A percentile compares a stretch with the other conserved stretches of the same genome.
Evolutionary conservation across 257 asterid genomes (phyloP).

Genomic region (Solanum stenotomum): DNA sequence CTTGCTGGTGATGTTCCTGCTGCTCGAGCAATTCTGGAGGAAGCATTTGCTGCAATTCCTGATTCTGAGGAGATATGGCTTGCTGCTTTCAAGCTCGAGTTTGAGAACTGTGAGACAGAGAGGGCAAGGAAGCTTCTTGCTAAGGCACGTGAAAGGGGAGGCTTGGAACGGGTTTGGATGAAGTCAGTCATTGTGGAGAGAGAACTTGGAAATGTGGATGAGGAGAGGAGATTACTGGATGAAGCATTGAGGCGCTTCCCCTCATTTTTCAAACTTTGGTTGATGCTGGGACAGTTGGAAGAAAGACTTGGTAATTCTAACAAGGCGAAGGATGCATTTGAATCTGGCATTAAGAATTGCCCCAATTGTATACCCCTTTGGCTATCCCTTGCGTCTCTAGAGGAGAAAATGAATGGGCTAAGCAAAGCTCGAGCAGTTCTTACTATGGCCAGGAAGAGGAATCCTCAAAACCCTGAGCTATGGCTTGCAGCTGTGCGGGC

Average conservation of each 20-base stretch:
- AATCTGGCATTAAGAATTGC: slow-evolving; percentile 63
- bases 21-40: slow-evolving; percentile 85
- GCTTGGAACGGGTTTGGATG: slow-evolving; percentile 96
- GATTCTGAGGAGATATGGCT: slow-evolving; percentile 96
- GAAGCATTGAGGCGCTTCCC: slow-evolving; percentile 76
- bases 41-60: slow-evolving; percentile 96
- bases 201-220: slow-evolving; percentile 64
- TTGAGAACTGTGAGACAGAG: slow-evolving; percentile 89
- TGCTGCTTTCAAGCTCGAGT: slow-evolving; percentile 97
- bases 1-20: slow-evolving; percentile 96
- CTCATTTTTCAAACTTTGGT: slow-evolving; percentile 74
- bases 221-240: slow-evolving; percentile 68
- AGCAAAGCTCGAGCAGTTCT: slow-evolving; percentile 81
- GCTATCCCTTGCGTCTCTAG: slow-evolving; percentile 79
- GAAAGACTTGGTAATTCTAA: slow-evolving; percentile 59
- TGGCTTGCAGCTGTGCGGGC: slow-evolving; percentile 94
- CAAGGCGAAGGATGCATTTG: slow-evolving; percentile 55
- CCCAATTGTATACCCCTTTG: slow-evolving; percentile 60
- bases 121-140: slow-evolving; percentile 87
- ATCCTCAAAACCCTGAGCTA: slow-evolving; percentile 66
- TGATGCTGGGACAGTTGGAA: slow-evolving; percentile 90
- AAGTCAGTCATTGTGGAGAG: slow-evolving; percentile 92
- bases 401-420: slow-evolving; percentile 60
- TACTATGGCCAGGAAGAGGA: slow-evolving; percentile 74
- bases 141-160: slow-evolving; percentile 87